phyloP scores from a whole-genome alignment of 2,329 filamentous ascomycete genomes.

The Truncatella angustata region DNA sequence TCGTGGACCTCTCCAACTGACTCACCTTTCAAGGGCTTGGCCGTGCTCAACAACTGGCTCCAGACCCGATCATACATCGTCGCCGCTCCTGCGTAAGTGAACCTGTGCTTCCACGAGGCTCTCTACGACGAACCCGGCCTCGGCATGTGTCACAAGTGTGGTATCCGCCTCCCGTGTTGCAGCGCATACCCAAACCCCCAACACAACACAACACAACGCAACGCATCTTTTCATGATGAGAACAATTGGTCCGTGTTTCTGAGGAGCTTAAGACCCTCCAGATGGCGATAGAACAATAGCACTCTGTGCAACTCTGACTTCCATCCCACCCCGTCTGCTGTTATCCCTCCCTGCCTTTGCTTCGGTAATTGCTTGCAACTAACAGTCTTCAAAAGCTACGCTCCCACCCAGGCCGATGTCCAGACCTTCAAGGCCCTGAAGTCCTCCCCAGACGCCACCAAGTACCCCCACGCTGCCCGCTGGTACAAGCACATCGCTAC shows the following conservation, averaged over 20 bases:
- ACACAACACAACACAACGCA: not conserved
- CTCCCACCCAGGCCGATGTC: conserved; percentile 92
- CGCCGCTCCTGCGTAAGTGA: conserved; percentile 15
- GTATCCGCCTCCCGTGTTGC: conserved; percentile 9
- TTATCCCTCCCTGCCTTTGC: too few relatives aligned
- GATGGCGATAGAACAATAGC: conserved; percentile 35
- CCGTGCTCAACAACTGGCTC: conserved; percentile 59
- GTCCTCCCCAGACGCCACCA: conserved; percentile 70
- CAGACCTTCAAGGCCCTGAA: conserved; percentile 89
- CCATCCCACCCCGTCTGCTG: too few relatives aligned
- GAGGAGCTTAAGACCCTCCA: conserved; percentile 76
- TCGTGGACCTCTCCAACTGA: not conserved
- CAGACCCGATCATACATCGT: conserved; percentile 69
- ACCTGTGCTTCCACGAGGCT: not conserved
- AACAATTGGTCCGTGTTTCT: conserved; percentile 80
- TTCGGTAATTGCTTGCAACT: too few relatives aligned
- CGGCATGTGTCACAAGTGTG: conserved; percentile 1
- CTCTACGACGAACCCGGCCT: not conserved
- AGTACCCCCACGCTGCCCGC: conserved; percentile 91
- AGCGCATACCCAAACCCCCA: not conserved
- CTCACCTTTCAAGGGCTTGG: conserved; percentile 14
- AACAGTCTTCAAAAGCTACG: conserved; percentile 38
- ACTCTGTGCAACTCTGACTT: conserved; percentile 35
- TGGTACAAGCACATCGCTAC: conserved; percentile 99
- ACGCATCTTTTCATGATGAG: conserved; percentile 55